Evolutionary conservation across 441 rosid genomes (phyloP).

Genomic region (Sinapis alba): DNA sequence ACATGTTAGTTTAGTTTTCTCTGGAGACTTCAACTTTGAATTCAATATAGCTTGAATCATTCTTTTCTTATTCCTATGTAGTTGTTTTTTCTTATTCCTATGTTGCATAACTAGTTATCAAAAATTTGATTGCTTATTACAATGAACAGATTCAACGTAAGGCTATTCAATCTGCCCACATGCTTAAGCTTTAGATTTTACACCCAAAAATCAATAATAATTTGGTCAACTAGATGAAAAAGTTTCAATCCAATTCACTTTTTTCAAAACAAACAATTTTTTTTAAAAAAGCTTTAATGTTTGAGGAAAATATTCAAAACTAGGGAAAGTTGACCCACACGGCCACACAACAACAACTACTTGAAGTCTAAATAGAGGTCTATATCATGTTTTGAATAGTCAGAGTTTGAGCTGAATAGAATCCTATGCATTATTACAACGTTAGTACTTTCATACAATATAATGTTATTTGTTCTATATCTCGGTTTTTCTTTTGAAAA

Average conservation of each 20-base stretch:
- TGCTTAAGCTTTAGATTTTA: background rate
- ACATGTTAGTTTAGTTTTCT: background rate
- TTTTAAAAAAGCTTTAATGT: background rate
- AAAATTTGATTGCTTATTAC: background rate
- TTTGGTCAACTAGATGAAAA: slow-evolving; percentile 15
- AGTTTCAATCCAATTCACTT: background rate
- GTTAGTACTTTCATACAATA: slow-evolving; percentile 1
- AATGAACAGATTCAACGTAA: background rate
- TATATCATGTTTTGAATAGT: slow-evolving; percentile 29
- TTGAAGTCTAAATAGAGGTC: slow-evolving; percentile 26
- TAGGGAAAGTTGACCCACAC: slow-evolving; percentile 32
- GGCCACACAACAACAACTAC: slow-evolving; percentile 29
- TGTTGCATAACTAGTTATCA: background rate
- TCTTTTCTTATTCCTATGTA: background rate
- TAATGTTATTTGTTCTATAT: background rate
- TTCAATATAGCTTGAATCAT: background rate
- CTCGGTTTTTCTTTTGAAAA: too few relatives aligned
- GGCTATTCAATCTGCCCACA: background rate
- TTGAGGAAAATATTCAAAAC: slow-evolving; percentile 20
- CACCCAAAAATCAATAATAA: background rate
- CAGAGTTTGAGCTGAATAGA: slow-evolving; percentile 17
- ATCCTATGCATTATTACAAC: slow-evolving; percentile 31
- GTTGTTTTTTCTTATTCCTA: background rate
- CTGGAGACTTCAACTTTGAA: background rate
- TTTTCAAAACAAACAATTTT: background rate